Percentiles rank a stretch among this genome's conserved stretches.
phyloP scores from a whole-genome alignment of 2,329 filamentous ascomycete genomes.

The Helotiales sp. region DNA sequence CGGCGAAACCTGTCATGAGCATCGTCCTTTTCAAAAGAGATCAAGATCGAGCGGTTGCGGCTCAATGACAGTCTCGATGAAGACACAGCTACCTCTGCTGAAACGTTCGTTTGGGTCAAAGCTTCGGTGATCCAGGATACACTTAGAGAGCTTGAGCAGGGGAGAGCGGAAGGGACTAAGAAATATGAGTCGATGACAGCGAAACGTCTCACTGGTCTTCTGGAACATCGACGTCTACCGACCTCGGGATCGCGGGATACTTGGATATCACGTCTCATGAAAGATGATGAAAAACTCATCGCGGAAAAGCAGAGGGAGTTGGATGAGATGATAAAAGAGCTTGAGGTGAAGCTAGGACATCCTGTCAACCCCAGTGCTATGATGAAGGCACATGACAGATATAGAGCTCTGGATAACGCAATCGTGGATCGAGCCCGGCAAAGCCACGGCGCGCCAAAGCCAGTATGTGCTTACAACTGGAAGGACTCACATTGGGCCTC shows the following conservation, averaged over 20 bases:
- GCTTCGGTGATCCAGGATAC: background rate
- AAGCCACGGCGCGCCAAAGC: background rate
- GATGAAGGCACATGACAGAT: background rate
- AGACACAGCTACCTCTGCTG: constrained; percentile 9
- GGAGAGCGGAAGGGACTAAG: background rate
- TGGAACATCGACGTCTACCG: background rate
- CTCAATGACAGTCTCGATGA: constrained; percentile 16
- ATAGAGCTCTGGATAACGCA: background rate
- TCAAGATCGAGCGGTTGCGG: constrained; percentile 18
- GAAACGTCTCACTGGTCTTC: background rate
- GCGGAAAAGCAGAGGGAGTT: background rate
- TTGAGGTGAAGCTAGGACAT: constrained; percentile 21
- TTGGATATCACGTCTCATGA: background rate
- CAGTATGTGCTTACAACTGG: constrained; percentile 22
- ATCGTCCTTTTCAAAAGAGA: constrained; percentile 4
- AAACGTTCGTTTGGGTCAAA: background rate
- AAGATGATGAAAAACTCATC: background rate
- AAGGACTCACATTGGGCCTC: constrained; percentile 25
- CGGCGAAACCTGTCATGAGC: constrained; percentile 8
- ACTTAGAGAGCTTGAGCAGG: background rate
- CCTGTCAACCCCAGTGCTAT: background rate
- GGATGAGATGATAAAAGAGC: background rate
- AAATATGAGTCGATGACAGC: background rate
- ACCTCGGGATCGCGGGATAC: background rate
- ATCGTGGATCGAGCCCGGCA: background rate